A percentile compares a stretch with the other conserved stretches of the same genome.
Conservation (phyloP, 495 filamentous ascomycete genomes). For the Aspergillus carlsbadensis region DNA sequence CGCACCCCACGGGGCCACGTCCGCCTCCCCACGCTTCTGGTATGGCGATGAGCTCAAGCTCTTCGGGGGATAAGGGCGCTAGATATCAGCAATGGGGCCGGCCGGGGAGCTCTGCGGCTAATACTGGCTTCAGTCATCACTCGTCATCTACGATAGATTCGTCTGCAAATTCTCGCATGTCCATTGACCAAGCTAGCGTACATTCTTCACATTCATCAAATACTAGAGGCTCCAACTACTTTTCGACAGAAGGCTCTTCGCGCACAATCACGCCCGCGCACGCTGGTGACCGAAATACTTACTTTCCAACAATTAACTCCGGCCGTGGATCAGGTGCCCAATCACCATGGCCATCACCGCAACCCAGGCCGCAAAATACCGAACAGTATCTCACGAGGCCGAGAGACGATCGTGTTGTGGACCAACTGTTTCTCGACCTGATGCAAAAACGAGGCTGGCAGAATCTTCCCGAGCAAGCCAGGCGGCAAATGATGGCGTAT, state of each 20-base stretch:
- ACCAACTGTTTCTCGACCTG: constrained; percentile 84
- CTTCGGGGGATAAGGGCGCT: constrained; percentile 63
- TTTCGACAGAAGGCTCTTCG: constrained; percentile 64
- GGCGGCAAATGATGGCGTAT: constrained; percentile 93
- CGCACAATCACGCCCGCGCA: constrained; percentile 51
- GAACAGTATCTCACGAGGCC: constrained; percentile 64
- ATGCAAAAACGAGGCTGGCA: constrained; percentile 99
- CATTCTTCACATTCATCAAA: constrained; percentile 60
- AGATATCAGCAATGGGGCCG: constrained; percentile 74
- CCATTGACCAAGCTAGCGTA: constrained; percentile 67
- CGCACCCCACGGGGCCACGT: constrained; percentile 65
- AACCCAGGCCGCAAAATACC: constrained; percentile 41
- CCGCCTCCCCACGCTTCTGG: constrained; percentile 65
- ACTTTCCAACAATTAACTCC: constrained; percentile 26
- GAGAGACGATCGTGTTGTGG: constrained; percentile 81
- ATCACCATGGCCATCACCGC: constrained; percentile 33
- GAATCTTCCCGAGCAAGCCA: constrained; percentile 92
- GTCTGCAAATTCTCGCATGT: constrained; percentile 66
- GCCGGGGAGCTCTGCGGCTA: constrained; percentile 52
- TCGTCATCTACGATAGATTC: constrained; percentile 67
- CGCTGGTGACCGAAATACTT: constrained; percentile 38
- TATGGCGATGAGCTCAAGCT: constrained; percentile 62
- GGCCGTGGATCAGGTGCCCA: constrained; percentile 37
- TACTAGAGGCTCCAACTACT: constrained; percentile 61
- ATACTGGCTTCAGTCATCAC: constrained; percentile 59